These are phyloP conservation scores for Cicer cuneatum DNA, from an alignment of 306 rosid species.

Conservation along the genomic window DNA sequence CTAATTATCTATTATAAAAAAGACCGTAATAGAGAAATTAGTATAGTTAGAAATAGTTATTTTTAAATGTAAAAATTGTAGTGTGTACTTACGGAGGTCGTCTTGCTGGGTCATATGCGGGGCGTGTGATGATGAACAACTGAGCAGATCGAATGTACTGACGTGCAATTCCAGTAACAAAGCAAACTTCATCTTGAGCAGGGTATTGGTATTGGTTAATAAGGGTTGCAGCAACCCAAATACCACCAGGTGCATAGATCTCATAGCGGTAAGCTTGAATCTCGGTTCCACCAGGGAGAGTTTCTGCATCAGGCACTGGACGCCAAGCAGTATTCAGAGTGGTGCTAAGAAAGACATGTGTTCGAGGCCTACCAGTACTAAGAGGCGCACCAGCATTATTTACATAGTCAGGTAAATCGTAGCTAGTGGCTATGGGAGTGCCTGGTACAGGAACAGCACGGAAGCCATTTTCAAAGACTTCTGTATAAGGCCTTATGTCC, in stretches of 20 bases:
- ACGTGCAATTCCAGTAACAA: conserved; percentile 13
- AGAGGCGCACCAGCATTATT: conserved; percentile 13
- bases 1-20: too few relatives aligned
- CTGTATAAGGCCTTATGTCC: neutral
- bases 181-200: conserved; percentile 19
- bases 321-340: neutral
- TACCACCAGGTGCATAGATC: conserved; percentile 38
- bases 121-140: neutral
- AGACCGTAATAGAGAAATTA: too few relatives aligned
- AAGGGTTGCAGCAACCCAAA: conserved; percentile 29
- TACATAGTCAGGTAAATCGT: neutral
- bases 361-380: neutral
- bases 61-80: too few relatives aligned
- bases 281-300: neutral
- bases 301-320: neutral
- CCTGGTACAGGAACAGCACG: neutral
- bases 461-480: neutral
- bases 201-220: neutral
- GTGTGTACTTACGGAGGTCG: neutral
- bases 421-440: neutral
- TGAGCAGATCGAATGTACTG: conserved; percentile 37
- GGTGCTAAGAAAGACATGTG: conserved; percentile 26
- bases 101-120: neutral
- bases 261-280: conserved; percentile 9
- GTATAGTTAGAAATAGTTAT: too few relatives aligned